These are phyloP conservation scores for Trichophyton equinum DNA, from an alignment of 2,329 filamentous ascomycete species.

Conservation along the genomic window DNA sequence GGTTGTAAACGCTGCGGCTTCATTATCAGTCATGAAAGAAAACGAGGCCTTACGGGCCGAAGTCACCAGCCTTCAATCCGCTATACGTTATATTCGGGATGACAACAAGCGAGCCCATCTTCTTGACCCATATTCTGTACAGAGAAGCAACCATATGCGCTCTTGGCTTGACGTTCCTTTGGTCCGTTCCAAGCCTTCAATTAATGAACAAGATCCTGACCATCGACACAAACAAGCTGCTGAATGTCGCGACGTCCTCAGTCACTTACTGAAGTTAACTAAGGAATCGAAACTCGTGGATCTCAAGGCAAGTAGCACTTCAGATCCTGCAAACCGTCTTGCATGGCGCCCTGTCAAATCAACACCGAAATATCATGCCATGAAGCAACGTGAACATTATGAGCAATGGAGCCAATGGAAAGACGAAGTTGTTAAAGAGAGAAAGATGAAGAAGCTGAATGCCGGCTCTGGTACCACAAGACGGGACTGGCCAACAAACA, in stretches of 20 bases:
- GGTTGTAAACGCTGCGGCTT: slow-evolving; percentile 27
- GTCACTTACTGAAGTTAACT: slow-evolving; percentile 32
- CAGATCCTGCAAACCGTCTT: slow-evolving; percentile 19
- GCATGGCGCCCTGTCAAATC: slow-evolving; percentile 33
- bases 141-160: slow-evolving; percentile 29
- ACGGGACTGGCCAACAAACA: not conserved
- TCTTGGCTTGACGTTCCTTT: slow-evolving; percentile 35
- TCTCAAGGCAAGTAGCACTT: slow-evolving; percentile 25
- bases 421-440: slow-evolving; percentile 28
- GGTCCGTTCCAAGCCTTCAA: slow-evolving; percentile 17
- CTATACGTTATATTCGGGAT: slow-evolving; percentile 34
- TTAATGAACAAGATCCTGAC: slow-evolving; percentile 21
- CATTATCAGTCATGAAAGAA: slow-evolving; percentile 31
- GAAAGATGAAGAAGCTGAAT: slow-evolving; percentile 21
- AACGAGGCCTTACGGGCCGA: slow-evolving; percentile 33
- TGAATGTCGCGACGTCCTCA: slow-evolving; percentile 33
- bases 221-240: slow-evolving; percentile 20
- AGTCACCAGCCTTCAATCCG: slow-evolving; percentile 33
- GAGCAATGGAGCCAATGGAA: slow-evolving; percentile 36
- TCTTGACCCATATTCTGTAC: slow-evolving; percentile 32
- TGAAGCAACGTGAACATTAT: slow-evolving; percentile 35
- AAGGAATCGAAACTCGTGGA: slow-evolving; percentile 30
- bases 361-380: slow-evolving; percentile 32
- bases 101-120: slow-evolving; percentile 32
- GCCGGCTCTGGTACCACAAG: not conserved